phyloP scores from a whole-genome alignment of 139 green algal genomes.

The Eudorina sp. region DNA sequence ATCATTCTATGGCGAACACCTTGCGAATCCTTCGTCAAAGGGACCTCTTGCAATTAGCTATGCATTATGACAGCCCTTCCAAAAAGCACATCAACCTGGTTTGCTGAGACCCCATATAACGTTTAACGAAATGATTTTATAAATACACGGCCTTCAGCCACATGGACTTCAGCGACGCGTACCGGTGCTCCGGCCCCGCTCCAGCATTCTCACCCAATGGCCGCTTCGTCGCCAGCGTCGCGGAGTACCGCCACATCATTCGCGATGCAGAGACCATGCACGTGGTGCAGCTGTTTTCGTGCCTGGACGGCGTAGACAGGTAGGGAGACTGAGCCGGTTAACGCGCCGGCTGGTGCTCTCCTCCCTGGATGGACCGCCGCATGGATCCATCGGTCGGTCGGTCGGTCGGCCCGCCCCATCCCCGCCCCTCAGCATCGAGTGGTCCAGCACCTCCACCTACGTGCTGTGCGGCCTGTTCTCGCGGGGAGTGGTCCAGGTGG shows the following conservation, averaged over 20 bases:
- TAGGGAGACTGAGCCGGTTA: not conserved
- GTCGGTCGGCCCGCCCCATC: not conserved
- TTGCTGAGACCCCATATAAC: too few relatives aligned
- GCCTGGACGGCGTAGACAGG: conserved; percentile 85
- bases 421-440: conserved; percentile 72
- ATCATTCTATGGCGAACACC: too few relatives aligned
- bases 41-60: too few relatives aligned
- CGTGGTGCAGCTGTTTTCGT: conserved; percentile 84
- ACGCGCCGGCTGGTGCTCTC: too few relatives aligned
- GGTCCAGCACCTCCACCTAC: conserved; percentile 81
- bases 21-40: too few relatives aligned
- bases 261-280: conserved; percentile 74
- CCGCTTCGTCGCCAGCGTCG: conserved; percentile 73
- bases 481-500: conserved; percentile 79
- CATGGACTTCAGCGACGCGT: conserved; percentile 90
- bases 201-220: conserved; percentile 84
- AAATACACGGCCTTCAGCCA: too few relatives aligned
- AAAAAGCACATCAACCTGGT: too few relatives aligned
- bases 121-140: too few relatives aligned
- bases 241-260: conserved; percentile 88
- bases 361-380: not conserved
- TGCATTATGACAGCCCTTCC: too few relatives aligned
- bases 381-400: not conserved
- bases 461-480: conserved; percentile 82
- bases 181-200: conserved; percentile 63